Conservation (phyloP, 2,329 filamentous ascomycete species). For the Dactylellina sp. region DNA sequence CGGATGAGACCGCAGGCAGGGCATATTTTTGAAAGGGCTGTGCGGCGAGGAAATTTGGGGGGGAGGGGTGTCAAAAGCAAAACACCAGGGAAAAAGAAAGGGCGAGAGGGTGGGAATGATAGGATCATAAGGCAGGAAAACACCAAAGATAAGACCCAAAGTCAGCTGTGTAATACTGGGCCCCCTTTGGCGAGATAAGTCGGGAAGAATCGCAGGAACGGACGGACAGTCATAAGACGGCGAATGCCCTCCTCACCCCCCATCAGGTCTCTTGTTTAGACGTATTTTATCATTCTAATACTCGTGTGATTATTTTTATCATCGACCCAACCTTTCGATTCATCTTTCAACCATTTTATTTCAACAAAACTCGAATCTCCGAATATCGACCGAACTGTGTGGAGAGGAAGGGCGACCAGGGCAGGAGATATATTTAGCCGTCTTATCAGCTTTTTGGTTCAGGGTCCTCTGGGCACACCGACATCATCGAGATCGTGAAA, state of each 20-base stretch:
- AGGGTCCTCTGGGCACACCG: constrained; percentile 12
- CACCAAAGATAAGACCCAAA: constrained; percentile 42
- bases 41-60: no score
- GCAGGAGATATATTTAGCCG: constrained; percentile 19
- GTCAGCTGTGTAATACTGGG: constrained; percentile 34
- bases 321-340: neutral
- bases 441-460: constrained; percentile 9
- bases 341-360: neutral
- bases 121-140: constrained; percentile 54
- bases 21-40: constrained; percentile 1
- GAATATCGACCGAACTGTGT: neutral
- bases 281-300: neutral
- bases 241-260: constrained; percentile 17
- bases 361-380: neutral
- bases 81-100: constrained; percentile 32
- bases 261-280: constrained; percentile 9
- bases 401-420: neutral
- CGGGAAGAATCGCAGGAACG: constrained; percentile 10
- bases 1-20: constrained; percentile 38
- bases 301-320: constrained; percentile 11
- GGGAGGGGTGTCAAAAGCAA: constrained; percentile 46
- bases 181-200: constrained; percentile 30
- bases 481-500: constrained; percentile 4
- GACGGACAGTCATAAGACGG: constrained; percentile 42
- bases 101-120: constrained; percentile 38